These are phyloP conservation scores for Aspergillus olivimuriae DNA, from an alignment of 495 filamentous ascomycete genomes.

Conservation along the genomic window DNA sequence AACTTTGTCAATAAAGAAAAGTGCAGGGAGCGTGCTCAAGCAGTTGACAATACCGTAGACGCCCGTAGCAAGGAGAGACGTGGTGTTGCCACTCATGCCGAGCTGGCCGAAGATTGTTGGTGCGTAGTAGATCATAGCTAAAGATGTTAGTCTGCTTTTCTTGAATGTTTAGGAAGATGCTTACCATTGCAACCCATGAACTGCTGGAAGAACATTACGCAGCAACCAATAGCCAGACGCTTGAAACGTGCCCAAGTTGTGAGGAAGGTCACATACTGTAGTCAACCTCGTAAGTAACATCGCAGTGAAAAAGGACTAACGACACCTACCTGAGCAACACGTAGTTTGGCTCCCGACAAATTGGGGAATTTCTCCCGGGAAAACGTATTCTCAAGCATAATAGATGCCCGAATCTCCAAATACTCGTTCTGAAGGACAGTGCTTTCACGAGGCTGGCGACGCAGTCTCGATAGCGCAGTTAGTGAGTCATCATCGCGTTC, in stretches of 20 bases:
- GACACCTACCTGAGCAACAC: slow-evolving; percentile 29
- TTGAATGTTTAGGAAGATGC: too few relatives aligned
- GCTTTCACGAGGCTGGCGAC: slow-evolving; percentile 42
- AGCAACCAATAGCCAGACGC: slow-evolving; percentile 67
- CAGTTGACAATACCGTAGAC: slow-evolving; percentile 79
- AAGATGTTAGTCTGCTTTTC: slow-evolving; percentile 37
- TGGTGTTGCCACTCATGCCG: slow-evolving; percentile 56
- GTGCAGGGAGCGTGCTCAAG: slow-evolving; percentile 65
- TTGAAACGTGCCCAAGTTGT: slow-evolving; percentile 68
- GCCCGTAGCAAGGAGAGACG: slow-evolving; percentile 68
- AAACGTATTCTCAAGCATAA: slow-evolving; percentile 71
- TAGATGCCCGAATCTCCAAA: slow-evolving; percentile 75
- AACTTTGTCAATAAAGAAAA: slow-evolving; percentile 69
- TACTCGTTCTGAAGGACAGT: slow-evolving; percentile 69
- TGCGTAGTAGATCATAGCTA: slow-evolving; percentile 69
- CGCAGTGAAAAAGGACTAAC: neutral
- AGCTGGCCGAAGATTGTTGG: slow-evolving; percentile 67
- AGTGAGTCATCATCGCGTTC: slow-evolving; percentile 65
- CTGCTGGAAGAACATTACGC: slow-evolving; percentile 76
- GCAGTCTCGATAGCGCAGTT: slow-evolving; percentile 59
- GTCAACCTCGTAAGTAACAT: too few relatives aligned
- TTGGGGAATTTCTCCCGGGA: slow-evolving; percentile 65
- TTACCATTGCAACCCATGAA: slow-evolving; percentile 56
- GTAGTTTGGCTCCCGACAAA: slow-evolving; percentile 49
- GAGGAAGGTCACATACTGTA: slow-evolving; percentile 59